Base-by-base conservation (phyloP, 2,329 filamentous ascomycete genomes). In the Paraconiothyrium brasiliense region DNA sequence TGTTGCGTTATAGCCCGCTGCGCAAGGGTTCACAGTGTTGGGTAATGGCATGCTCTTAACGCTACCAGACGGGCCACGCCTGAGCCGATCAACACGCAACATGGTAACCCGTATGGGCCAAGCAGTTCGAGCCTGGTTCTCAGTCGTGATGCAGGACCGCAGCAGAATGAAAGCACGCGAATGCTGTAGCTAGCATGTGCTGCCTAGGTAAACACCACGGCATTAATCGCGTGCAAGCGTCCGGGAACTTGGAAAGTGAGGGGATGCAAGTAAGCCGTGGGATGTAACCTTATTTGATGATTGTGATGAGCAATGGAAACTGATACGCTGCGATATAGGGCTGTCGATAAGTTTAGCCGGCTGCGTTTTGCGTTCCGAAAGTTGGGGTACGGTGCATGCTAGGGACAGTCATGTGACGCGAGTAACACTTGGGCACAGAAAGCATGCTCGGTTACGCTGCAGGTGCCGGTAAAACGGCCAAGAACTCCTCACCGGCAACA, bases 201-300 rank as follows among this genome's bases (percentile, higher is more conserved):
- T 55, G 37, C 9, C 22, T 27, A 27, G 43, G n/a, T 10, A 47
- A 47, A 32, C 43, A 47, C 24, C 6, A 49, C 20, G n/a, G 30
- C 41, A 48, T n/a, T 41, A 8, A n/a, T 44, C 41, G 54, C 27
- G 43, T 47, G 43, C 54, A 37, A 46, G 54, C 8, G 41, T 30
- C 52, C 41, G 41, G 27, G 41, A 27, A 37, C 30, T 47, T 47
- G 64, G 56, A 55, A 58, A 41, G 46, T 61, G 59, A 64, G 64
- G 63, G 69, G 65, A 47, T 69, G 67, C 66, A 71, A 47, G 67
- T 64, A 35, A 65, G 67, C 67, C 68, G 54, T 69, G 69, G 72
- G 65, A 70, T 71, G 72, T 72, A 75, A 73, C 72, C 68, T 64
- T 61, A 67, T 68, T 69, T 71, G 69, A 71, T 69, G 68, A 71